These are phyloP conservation scores for Hemileccinum rubropunctum DNA, from an alignment of 768 basidiomycete species.

Conservation along the genomic window DNA sequence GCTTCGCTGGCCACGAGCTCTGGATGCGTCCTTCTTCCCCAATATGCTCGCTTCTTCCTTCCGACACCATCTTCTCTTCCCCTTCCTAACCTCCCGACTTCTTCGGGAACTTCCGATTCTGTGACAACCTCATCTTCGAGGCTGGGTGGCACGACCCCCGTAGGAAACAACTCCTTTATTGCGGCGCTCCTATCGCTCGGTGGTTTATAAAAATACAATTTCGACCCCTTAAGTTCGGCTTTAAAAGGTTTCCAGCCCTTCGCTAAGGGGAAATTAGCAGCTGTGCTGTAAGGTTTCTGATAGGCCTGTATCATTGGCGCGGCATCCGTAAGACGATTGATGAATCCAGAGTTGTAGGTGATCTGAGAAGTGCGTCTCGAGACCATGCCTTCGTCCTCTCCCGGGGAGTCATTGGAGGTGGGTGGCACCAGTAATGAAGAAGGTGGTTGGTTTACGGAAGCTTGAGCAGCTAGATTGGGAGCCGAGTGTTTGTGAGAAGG, in stretches of 20 bases:
- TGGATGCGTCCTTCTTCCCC: conserved; percentile 76
- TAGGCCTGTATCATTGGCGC: conserved; percentile 39
- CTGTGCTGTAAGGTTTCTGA: conserved; percentile 27
- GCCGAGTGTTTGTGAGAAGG: conserved; percentile 29
- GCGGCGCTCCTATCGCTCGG: conserved; percentile 63
- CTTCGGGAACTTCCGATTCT: conserved; percentile 29
- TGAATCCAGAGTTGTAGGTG: conserved; percentile 68
- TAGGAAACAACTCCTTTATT: conserved; percentile 75
- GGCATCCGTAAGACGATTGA: conserved; percentile 64
- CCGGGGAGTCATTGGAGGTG: conserved; percentile 40
- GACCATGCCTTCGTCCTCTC: conserved; percentile 34
- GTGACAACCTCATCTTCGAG: conserved; percentile 44
- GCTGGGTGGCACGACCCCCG: conserved; percentile 52
- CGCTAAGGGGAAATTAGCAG: conserved; percentile 38
- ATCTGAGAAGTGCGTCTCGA: conserved; percentile 74
- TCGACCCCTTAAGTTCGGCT: conserved; percentile 78
- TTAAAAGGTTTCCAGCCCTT: conserved; percentile 90
- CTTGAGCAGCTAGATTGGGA: conserved; percentile 12
- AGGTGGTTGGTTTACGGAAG: conserved; percentile 33
- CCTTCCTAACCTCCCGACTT: conserved; percentile 29
- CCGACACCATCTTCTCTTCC: conserved; percentile 32
- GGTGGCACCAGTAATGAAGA: conserved; percentile 53
- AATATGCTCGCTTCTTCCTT: conserved; percentile 67
- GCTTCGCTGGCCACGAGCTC: conserved; percentile 48
- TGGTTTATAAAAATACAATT: conserved; percentile 84